These are phyloP conservation scores for Epipyxis sp. DNA, from an alignment of 108 stramenopile genomes.

Conservation along the genomic window DNA sequence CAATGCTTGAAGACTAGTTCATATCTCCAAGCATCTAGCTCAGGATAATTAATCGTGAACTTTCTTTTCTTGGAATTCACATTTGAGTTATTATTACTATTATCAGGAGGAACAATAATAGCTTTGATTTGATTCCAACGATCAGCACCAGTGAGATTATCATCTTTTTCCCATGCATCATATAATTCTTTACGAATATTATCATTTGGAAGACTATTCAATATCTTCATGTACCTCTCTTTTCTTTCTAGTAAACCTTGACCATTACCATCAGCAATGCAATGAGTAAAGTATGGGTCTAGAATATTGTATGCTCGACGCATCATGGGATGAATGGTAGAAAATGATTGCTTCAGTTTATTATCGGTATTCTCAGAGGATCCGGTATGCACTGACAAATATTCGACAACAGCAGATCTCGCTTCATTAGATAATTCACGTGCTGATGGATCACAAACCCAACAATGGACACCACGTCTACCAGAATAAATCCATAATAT, in stretches of 20 bases:
- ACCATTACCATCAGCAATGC: slow-evolving; percentile 70
- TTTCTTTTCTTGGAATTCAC: slow-evolving; percentile 32
- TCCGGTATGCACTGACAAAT: slow-evolving; percentile 77
- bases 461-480: slow-evolving; percentile 98
- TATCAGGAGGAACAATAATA: not conserved
- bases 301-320: slow-evolving; percentile 73
- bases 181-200: slow-evolving; percentile 39
- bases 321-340: slow-evolving; percentile 81
- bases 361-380: slow-evolving; percentile 55
- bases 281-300: slow-evolving; percentile 82
- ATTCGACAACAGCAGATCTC: slow-evolving; percentile 83
- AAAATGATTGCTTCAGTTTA: slow-evolving; percentile 52
- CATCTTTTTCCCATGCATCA: slow-evolving; percentile 52
- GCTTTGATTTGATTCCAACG: slow-evolving; percentile 16
- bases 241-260: slow-evolving; percentile 65
- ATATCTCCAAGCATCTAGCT: slow-evolving; percentile 78
- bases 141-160: not conserved
- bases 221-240: slow-evolving; percentile 68
- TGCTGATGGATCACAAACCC: slow-evolving; percentile 91
- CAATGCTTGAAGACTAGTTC: slow-evolving; percentile 83
- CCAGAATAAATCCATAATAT: slow-evolving; percentile 97
- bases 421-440: slow-evolving; percentile 82
- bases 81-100: not conserved
- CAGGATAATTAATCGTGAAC: slow-evolving; percentile 55
- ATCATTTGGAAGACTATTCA: slow-evolving; percentile 74